Conservation (phyloP, 495 filamentous ascomycete genomes). For the Penicillium manginii region DNA sequence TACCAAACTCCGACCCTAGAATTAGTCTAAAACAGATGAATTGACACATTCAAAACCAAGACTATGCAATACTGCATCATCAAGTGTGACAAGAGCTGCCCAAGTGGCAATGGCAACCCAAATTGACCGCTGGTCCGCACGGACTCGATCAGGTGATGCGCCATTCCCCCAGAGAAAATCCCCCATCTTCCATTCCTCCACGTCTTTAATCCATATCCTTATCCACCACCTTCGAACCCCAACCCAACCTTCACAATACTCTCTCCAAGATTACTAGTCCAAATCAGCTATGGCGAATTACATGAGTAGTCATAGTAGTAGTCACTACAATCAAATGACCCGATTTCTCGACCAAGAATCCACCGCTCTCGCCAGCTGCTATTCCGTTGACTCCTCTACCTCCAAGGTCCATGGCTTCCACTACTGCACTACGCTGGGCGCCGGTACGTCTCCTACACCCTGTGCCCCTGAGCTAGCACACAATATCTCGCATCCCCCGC, state of each 20-base stretch:
- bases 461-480: no score
- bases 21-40: no score
- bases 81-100: no score
- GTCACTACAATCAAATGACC: constrained; percentile 71
- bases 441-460: constrained; percentile 68
- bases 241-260: constrained; percentile 2
- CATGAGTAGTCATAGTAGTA: constrained; percentile 68
- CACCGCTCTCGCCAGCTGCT: constrained; percentile 85
- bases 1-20: no score
- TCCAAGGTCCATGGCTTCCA: constrained; percentile 77
- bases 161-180: background rate
- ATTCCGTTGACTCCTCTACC: constrained; percentile 60
- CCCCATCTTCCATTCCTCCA: background rate
- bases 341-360: constrained; percentile 48
- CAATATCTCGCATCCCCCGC: no score
- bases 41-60: no score
- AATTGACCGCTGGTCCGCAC: background rate
- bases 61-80: no score
- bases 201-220: constrained; percentile 10
- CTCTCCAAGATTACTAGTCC: constrained; percentile 13
- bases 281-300: constrained; percentile 55
- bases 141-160: constrained; percentile 1
- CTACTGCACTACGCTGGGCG: constrained; percentile 88
- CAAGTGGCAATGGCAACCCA: no score
- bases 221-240: constrained; percentile 8